A percentile compares a stretch with the other conserved stretches of the same genome.
These are phyloP conservation scores for Lactarius hengduanensis DNA, from an alignment of 768 basidiomycete genomes.

Conservation along the genomic window DNA sequence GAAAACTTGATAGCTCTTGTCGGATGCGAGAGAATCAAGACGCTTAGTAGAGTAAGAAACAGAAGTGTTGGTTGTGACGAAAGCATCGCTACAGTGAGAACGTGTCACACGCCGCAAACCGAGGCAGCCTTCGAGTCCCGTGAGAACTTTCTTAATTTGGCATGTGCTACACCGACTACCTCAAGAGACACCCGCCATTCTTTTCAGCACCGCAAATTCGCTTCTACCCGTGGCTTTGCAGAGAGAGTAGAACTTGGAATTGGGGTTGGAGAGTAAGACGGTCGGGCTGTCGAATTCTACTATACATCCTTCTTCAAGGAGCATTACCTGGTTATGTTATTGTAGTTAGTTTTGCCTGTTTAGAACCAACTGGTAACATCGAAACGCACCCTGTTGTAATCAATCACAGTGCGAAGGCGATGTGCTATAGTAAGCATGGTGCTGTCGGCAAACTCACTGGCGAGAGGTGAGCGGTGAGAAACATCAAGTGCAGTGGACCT, in stretches of 20 bases:
- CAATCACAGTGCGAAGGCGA: conserved; percentile 74
- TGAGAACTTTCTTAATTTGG: conserved; percentile 13
- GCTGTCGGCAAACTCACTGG: conserved; percentile 72
- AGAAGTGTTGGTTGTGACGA: conserved; percentile 17
- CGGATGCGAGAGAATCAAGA: conserved; percentile 36
- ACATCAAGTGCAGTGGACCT: not conserved
- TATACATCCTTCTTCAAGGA: conserved; percentile 76
- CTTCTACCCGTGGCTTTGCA: conserved; percentile 74
- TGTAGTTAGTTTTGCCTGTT: conserved; percentile 3
- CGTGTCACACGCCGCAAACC: not conserved
- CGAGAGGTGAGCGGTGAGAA: conserved; percentile 1
- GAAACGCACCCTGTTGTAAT: conserved; percentile 70
- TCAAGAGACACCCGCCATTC: conserved; percentile 50
- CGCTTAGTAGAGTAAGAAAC: conserved; percentile 21
- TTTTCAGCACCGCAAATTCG: conserved; percentile 67
- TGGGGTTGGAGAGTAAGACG: conserved; percentile 51
- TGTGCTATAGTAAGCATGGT: conserved; percentile 86
- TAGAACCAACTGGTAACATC: conserved; percentile 11
- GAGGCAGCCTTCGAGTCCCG: not conserved
- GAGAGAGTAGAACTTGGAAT: conserved; percentile 62
- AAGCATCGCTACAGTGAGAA: conserved; percentile 17
- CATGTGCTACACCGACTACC: not conserved
- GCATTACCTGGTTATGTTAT: conserved; percentile 53
- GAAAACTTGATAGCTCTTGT: conserved; percentile 80
- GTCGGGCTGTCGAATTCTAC: conserved; percentile 72